phyloP scores from a whole-genome alignment of 2,329 filamentous ascomycete species.

The Pseudogymnoascus pannorum region DNA sequence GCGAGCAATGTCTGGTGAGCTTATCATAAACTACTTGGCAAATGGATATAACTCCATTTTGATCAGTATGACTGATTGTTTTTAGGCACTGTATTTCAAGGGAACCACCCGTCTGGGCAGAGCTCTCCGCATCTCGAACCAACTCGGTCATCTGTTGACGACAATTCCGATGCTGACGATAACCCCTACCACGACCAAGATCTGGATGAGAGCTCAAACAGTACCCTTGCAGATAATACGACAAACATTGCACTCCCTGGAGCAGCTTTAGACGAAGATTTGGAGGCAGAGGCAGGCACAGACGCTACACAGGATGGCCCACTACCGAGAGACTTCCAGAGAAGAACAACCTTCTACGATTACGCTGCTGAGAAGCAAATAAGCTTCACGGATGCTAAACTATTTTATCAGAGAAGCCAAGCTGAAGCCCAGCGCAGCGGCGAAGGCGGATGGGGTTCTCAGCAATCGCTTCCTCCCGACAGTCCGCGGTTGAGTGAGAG shows the following conservation, averaged over 20 bases:
- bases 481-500: conserved; percentile 25
- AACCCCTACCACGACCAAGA: conserved; percentile 14
- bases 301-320: conserved; percentile 37
- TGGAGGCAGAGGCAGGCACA: conserved; percentile 17
- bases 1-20: conserved; percentile 4
- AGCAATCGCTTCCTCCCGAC: conserved; percentile 23
- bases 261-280: conserved; percentile 12
- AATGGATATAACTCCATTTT: background rate
- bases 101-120: background rate
- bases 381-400: conserved; percentile 88
- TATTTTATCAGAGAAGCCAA: conserved; percentile 90
- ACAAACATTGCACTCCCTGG: background rate
- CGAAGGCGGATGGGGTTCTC: conserved; percentile 26
- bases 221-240: conserved; percentile 9
- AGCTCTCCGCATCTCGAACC: conserved; percentile 2
- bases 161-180: conserved; percentile 16
- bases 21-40: background rate
- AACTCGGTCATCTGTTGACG: conserved; percentile 1
- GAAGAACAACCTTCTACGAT: conserved; percentile 83
- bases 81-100: background rate
- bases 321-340: conserved; percentile 52
- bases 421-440: conserved; percentile 38
- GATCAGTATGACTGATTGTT: background rate
- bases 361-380: conserved; percentile 89
- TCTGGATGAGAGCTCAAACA: conserved; percentile 5